Conservation (phyloP, 768 basidiomycete species). For the Mycena belliarum region DNA sequence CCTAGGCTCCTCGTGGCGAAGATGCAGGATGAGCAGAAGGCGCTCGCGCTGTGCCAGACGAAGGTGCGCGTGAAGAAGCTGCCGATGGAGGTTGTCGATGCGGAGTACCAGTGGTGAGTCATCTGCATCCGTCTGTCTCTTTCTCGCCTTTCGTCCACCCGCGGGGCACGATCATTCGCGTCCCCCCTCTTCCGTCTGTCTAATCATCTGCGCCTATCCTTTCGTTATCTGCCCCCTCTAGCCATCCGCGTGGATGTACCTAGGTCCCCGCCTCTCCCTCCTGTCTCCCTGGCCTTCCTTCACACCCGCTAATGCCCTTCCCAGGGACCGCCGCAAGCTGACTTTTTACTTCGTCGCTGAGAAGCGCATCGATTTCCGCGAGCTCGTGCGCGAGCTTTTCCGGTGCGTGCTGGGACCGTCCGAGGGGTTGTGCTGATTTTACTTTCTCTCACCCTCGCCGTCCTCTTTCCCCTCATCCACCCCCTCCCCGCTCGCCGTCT, state of each 20-base stretch:
- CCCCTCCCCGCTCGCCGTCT: too few species aligned
- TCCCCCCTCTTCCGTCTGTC: too few species aligned
- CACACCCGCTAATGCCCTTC: not conserved
- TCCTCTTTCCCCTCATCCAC: too few species aligned
- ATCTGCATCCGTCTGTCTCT: too few species aligned
- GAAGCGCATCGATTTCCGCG: slow-evolving; percentile 93
- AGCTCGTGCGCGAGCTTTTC: slow-evolving; percentile 93
- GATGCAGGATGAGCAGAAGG: slow-evolving; percentile 88
- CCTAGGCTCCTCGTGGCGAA: slow-evolving; percentile 75
- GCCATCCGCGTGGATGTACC: not conserved
- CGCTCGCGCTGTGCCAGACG: slow-evolving; percentile 84
- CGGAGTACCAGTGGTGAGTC: slow-evolving; percentile 95
- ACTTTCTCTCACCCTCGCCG: too few species aligned
- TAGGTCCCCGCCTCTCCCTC: not conserved
- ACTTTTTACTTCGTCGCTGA: slow-evolving; percentile 98
- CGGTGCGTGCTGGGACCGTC: slow-evolving; percentile 48
- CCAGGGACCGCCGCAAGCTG: slow-evolving; percentile 94
- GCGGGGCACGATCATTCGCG: too few species aligned
- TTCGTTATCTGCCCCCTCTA: not conserved
- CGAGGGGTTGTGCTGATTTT: not conserved
- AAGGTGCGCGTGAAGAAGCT: slow-evolving; percentile 93
- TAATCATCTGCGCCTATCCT: too few species aligned
- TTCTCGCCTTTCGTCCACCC: too few species aligned
- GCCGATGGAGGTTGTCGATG: slow-evolving; percentile 98
- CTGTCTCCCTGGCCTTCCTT: too few species aligned